Evolutionary conservation across 2,329 filamentous ascomycete genomes (phyloP), one percentile per base, ranked within the genome.

Genomic region (Zasmidium angulare): DNA sequence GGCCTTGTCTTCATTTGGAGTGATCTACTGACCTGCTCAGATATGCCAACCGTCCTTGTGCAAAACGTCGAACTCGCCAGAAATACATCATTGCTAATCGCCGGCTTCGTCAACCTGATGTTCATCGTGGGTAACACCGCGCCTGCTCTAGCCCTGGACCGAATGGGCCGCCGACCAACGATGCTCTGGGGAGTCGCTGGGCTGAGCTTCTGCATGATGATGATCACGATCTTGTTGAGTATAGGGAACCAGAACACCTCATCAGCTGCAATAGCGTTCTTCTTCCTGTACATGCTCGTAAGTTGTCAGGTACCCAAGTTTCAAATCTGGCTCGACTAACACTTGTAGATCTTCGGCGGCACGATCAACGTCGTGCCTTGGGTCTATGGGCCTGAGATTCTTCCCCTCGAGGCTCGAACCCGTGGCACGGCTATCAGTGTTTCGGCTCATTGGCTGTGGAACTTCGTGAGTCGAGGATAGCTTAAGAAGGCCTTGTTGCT

Each of bases 391-490:
- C 78, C 79, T 1, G 80, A 82, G 61, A 78, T 82, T 46, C 68
- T 81, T 2, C 79, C 80, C 1, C 73, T 81, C 2, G 77, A 80
- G 59, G 78, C 78, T 6, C 72, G 79, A 24, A 75, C 78, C 2
- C 77, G 79, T 59, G 79, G 78, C 43, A 79, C 75, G 7, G 76
- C 79, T 14, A 76, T 82, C 47, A 76, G 75, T 2, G 77, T 79
- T 23, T 77, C 75, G 0, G 71, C 75, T 1, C 80, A 81, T 57
- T 81, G 78, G 79, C 70, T 79, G 9, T 77, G 75, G 72, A 79
- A 79, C 64, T 80, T 81, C 64, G 75, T 79, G 65, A 74, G 77
- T 51, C 26, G 11, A 29, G 6, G 6, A 6, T 43, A 17, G n/a
- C n/a, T 19, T 17, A 19, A 7, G 36, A 43, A 14, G 36, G 9